Percentiles rank a stretch among this genome's conserved stretches.
Evolutionary conservation across 2,329 filamentous ascomycete genomes (phyloP).

Genomic region (Phyllosticta citribraziliensis): DNA sequence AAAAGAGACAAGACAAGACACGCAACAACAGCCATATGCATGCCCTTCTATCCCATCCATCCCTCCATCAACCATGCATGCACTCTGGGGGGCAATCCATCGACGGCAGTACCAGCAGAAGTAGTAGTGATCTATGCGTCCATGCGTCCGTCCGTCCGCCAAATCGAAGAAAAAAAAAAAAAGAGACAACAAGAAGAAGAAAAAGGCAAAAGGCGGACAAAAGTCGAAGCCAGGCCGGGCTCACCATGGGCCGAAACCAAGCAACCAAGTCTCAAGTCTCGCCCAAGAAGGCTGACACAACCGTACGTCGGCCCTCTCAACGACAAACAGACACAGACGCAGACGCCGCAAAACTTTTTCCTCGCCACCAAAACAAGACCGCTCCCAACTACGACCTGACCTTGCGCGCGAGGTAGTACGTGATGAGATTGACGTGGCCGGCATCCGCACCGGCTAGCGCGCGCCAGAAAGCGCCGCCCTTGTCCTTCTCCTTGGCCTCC

Average conservation of each 20-base stretch:
- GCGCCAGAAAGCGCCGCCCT: constrained; percentile 53
- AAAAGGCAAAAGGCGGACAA: not conserved
- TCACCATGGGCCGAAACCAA: no score
- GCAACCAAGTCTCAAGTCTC: no score
- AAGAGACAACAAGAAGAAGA: not conserved
- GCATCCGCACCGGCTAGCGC: constrained; percentile 48
- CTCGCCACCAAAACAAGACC: no score
- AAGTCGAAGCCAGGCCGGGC: not conserved
- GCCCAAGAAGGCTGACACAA: no score
- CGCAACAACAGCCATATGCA: no score
- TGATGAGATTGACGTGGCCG: constrained; percentile 66
- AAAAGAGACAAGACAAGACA: no score
- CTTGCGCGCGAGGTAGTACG: constrained; percentile 69
- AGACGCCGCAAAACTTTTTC: not conserved
- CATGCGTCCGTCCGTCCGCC: not conserved
- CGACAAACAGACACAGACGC: not conserved
- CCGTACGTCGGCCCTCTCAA: no score
- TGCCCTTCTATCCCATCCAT: no score
- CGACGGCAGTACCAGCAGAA: no score
- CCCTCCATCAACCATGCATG: no score
- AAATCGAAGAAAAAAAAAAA: not conserved
- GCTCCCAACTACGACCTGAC: constrained; percentile 41
- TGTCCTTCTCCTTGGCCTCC: constrained; percentile 15
- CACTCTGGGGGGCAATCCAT: no score
- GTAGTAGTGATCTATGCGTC: not conserved